Conservation (phyloP, 2,329 filamentous ascomycete genomes). For the Pseudogymnoascus sp. region DNA sequence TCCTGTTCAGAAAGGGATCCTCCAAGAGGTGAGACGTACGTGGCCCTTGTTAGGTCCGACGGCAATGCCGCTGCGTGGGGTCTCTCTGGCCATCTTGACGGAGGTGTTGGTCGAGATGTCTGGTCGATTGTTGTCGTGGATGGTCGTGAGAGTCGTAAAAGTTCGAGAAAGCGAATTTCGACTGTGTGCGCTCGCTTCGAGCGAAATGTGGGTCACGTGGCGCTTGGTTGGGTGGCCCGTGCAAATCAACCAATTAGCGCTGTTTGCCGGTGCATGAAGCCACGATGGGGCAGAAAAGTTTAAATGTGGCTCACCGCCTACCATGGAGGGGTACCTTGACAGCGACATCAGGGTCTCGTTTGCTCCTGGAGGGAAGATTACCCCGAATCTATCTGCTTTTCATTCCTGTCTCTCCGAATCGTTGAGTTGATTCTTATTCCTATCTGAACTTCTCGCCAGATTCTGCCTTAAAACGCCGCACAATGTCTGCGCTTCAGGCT, state of each 20-base stretch:
- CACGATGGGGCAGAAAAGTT: slow-evolving; percentile 10
- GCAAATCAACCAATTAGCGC: not conserved
- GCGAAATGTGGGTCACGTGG: slow-evolving; percentile 9
- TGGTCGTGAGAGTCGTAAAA: not conserved
- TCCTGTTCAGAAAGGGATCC: slow-evolving; percentile 52
- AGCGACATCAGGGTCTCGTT: slow-evolving; percentile 9
- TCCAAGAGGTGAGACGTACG: slow-evolving; percentile 70
- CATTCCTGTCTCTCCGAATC: not conserved
- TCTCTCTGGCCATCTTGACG: slow-evolving; percentile 49
- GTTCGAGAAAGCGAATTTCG: slow-evolving; percentile 8
- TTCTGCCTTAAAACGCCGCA: not conserved
- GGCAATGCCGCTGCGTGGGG: slow-evolving; percentile 48
- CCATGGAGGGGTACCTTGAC: slow-evolving; percentile 10
- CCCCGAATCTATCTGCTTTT: not conserved
- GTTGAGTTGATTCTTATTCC: not conserved
- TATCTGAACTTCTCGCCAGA: not conserved
- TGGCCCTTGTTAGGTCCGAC: slow-evolving; percentile 56
- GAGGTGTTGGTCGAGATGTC: slow-evolving; percentile 15
- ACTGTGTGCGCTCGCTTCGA: not conserved
- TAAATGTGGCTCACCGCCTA: slow-evolving; percentile 11
- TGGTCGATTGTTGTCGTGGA: slow-evolving; percentile 15
- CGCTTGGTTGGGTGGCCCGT: not conserved
- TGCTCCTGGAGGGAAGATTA: not conserved
- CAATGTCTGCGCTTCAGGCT: slow-evolving; percentile 52
- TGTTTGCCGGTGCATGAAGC: not conserved